Base-by-base conservation (phyloP, 1,139 yeast species). In the Yarrowia galli region DNA sequence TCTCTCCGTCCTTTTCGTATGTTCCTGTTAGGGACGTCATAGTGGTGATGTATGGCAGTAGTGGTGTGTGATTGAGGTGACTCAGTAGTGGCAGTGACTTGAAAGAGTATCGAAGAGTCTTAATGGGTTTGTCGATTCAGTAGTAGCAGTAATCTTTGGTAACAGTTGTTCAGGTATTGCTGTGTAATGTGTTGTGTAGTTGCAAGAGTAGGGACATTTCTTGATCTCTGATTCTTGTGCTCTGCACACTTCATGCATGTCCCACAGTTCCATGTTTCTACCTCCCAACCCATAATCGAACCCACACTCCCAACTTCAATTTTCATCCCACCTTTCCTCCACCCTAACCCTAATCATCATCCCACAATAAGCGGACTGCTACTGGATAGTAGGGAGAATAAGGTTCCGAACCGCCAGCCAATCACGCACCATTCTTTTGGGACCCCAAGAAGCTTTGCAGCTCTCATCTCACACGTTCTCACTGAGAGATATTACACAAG, bases 1-100 rank as follows among this genome's bases (percentile, higher is more conserved):
- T 65, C 9, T 72, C 60, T 2, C 76, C 77, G 32, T 75, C 76
- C 10, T 70, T 71, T 9, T 58, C 64, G 25, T 58, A 58, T 2
- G 64, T 18, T 28, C 64, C 64, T 15, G 64, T 58, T 8, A 58
- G 51, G 1, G 64, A 56, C 48, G 18, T 35, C n/a, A n/a, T n/a
- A n/a, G n/a, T n/a, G n/a, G n/a, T n/a, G n/a, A n/a, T n/a, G n/a
- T n/a, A n/a, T n/a, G n/a, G n/a, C n/a, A n/a, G n/a, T n/a, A n/a
- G n/a, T n/a, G n/a, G n/a, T n/a, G n/a, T n/a, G n/a, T n/a, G n/a
- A n/a, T n/a, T n/a, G n/a, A n/a, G n/a, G n/a, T n/a, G n/a, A n/a
- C n/a, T n/a, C n/a, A n/a, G n/a, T n/a, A n/a, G n/a, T n/a, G n/a
- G n/a, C n/a, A n/a, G n/a, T n/a, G n/a, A n/a, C n/a, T n/a, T n/a